Percentiles rank a stretch among this genome's conserved stretches.
phyloP scores from a whole-genome alignment of 2,329 filamentous ascomycete genomes.

The Claviceps sorghi region DNA sequence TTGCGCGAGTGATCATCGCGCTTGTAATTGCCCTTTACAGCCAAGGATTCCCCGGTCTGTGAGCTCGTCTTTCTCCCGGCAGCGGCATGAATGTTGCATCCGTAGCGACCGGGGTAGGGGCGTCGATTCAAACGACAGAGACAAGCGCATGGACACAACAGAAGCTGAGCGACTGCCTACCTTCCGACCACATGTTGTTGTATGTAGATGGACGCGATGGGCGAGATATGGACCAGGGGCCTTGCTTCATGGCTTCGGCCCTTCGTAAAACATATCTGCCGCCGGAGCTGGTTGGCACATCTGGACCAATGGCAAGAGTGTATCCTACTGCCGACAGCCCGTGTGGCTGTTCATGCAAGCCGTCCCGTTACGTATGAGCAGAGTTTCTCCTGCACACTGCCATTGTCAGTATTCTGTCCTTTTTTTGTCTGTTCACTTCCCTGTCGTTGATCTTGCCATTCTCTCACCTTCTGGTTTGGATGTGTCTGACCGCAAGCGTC shows the following conservation, averaged over 20 bases:
- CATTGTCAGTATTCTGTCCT: background rate
- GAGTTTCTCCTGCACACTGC: background rate
- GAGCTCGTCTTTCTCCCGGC: background rate
- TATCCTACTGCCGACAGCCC: background rate
- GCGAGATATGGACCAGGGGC: background rate
- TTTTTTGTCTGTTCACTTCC: background rate
- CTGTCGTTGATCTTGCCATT: background rate
- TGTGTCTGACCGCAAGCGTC: background rate
- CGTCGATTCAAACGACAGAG: no score
- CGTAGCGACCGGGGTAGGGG: no score
- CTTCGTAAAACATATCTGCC: background rate
- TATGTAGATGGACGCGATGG: background rate
- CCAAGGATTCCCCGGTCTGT: background rate
- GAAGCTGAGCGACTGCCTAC: background rate
- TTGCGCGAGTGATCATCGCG: background rate
- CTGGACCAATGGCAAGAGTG: background rate
- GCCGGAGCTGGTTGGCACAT: background rate
- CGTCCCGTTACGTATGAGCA: background rate
- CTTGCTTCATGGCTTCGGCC: background rate
- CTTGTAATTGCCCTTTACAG: background rate
- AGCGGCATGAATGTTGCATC: background rate
- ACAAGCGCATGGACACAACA: background rate
- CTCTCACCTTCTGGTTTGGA: background rate
- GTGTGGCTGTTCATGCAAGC: background rate
- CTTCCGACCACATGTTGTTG: background rate